A percentile compares a stretch with the other conserved stretches of the same genome.
Conservation (phyloP, 768 basidiomycete species). For the Pisolithus tinctorius region DNA sequence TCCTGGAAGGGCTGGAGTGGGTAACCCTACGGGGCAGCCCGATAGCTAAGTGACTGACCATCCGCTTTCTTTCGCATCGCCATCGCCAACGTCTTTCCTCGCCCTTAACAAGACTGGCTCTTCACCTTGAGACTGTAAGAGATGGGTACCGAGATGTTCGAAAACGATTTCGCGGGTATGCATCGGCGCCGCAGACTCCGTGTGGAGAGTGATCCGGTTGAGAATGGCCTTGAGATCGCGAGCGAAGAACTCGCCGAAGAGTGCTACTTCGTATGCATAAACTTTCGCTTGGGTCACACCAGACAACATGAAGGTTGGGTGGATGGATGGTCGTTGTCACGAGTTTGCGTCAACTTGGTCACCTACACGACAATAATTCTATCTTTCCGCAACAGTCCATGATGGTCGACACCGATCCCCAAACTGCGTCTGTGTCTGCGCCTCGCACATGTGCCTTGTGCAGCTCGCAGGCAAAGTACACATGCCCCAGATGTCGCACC, state of each 20-base stretch:
- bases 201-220: conserved; percentile 76
- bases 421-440: conserved; percentile 9
- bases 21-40: not conserved
- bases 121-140: conserved; percentile 39
- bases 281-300: conserved; percentile 24
- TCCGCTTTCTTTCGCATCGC: conserved; percentile 44
- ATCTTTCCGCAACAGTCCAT: not conserved
- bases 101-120: conserved; percentile 70
- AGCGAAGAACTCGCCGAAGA: conserved; percentile 77
- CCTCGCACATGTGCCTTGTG: conserved; percentile 44
- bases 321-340: not conserved
- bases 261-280: conserved; percentile 73
- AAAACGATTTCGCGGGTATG: conserved; percentile 77
- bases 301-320: conserved; percentile 11
- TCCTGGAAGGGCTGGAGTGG: conserved; percentile 35
- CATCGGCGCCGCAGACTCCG: conserved; percentile 69
- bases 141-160: conserved; percentile 64
- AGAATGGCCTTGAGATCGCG: conserved; percentile 70
- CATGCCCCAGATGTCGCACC: conserved; percentile 69
- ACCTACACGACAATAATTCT: not conserved
- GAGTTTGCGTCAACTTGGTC: too few relatives aligned
- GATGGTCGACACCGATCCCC: conserved; percentile 6
- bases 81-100: conserved; percentile 61
- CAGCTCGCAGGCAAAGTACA: conserved; percentile 53
- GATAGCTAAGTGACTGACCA: conserved; percentile 41